Percentiles rank a stretch among this genome's conserved stretches.
phyloP scores from a whole-genome alignment of 345 rosid genomes.

The Ceriops decandra region DNA sequence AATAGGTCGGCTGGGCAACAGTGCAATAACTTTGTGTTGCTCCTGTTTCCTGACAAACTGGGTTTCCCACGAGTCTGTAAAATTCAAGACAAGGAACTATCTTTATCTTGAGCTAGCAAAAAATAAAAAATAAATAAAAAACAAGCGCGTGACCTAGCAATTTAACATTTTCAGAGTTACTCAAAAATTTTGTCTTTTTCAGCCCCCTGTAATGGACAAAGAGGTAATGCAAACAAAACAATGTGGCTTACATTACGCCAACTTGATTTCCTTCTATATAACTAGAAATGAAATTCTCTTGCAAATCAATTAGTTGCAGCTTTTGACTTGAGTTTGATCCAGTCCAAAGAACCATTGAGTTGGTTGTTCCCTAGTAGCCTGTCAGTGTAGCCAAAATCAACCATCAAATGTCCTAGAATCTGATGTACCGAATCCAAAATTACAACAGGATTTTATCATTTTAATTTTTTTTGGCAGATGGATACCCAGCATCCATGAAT shows the following conservation, averaged over 20 bases:
- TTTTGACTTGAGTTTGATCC: conserved; percentile 40
- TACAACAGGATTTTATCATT: no score
- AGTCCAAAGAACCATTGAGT: conserved; percentile 49
- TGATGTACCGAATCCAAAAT: background rate
- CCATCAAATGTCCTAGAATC: conserved; percentile 1
- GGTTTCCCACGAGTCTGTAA: conserved; percentile 69
- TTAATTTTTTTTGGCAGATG: background rate
- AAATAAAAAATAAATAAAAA: no score
- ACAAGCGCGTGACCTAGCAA: no score
- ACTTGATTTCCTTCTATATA: background rate
- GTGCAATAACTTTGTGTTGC: conserved; percentile 37
- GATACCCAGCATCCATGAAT: background rate
- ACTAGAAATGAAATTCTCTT: conserved; percentile 36
- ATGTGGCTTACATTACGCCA: conserved; percentile 46
- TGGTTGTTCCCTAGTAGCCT: conserved; percentile 49
- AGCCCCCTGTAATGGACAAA: background rate
- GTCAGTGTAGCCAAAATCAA: conserved; percentile 11
- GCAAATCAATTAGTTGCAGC: conserved; percentile 56
- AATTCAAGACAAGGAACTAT: background rate
- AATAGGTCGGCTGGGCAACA: conserved; percentile 12
- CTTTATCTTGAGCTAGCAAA: no score
- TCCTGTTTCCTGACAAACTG: conserved; percentile 49
- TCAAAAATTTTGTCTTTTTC: background rate
- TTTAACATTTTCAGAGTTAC: no score
- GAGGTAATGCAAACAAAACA: background rate